These are phyloP conservation scores for Phellinidium pouzarii DNA, from an alignment of 1,284 basidiomycete genomes.

Conservation along the genomic window DNA sequence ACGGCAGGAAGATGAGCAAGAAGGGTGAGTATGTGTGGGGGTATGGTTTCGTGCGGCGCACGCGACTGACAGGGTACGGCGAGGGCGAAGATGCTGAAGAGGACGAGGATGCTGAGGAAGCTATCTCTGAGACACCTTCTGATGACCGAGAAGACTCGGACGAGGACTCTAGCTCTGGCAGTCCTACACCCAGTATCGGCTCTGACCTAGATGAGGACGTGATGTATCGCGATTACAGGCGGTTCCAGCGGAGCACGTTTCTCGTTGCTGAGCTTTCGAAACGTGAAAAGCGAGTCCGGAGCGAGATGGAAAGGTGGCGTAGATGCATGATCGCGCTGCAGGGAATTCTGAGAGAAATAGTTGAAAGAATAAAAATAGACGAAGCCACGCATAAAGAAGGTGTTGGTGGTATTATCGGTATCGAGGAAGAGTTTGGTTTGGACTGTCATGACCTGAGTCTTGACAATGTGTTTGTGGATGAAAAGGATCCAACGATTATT, in stretches of 20 bases:
- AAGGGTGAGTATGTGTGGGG: slow-evolving; percentile 17
- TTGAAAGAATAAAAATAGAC: slow-evolving; percentile 4
- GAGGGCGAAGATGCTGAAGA: slow-evolving; percentile 32
- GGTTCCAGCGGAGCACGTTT: slow-evolving; percentile 72
- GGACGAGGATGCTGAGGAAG: slow-evolving; percentile 61
- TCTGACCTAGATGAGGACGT: slow-evolving; percentile 22
- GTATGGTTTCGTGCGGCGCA: slow-evolving; percentile 12
- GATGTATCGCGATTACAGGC: slow-evolving; percentile 73
- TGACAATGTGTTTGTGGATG: slow-evolving; percentile 76
- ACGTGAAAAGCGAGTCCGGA: slow-evolving; percentile 52
- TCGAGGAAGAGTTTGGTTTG: slow-evolving; percentile 50
- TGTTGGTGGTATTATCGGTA: slow-evolving; percentile 20
- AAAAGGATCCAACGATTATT: slow-evolving; percentile 55
- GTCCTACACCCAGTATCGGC: slow-evolving; percentile 14
- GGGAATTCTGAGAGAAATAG: slow-evolving; percentile 18
- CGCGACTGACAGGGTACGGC: slow-evolving; percentile 7
- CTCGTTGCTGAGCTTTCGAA: slow-evolving; percentile 58
- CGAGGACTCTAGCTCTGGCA: slow-evolving; percentile 50
- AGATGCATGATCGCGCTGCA: slow-evolving; percentile 54
- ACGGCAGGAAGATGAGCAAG: slow-evolving; percentile 11
- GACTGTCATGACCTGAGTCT: slow-evolving; percentile 75
- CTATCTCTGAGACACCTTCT: slow-evolving; percentile 57
- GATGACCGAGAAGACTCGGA: slow-evolving; percentile 72
- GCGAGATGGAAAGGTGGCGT: slow-evolving; percentile 66
- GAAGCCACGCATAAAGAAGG: slow-evolving; percentile 21